phyloP scores from a whole-genome alignment of 495 filamentous ascomycete genomes.

The Achaetomiella virescens region DNA sequence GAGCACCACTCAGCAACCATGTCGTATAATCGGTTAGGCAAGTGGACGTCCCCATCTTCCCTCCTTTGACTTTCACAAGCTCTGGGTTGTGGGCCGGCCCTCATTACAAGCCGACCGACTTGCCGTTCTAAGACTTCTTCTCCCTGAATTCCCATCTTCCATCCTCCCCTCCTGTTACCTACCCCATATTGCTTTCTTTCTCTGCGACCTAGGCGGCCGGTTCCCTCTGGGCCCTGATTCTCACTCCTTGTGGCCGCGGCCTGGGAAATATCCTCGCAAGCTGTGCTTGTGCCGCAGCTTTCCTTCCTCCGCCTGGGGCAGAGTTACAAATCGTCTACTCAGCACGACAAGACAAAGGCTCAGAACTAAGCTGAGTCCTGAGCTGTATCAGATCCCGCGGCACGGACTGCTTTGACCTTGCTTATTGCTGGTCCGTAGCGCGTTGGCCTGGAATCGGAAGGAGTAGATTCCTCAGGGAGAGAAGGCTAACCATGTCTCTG shows the following conservation, averaged over 20 bases:
- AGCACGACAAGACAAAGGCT: not conserved
- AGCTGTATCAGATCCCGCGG: constrained; percentile 15
- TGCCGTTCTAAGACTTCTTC: not conserved
- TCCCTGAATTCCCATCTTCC: constrained; percentile 8
- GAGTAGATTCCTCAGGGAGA: not conserved
- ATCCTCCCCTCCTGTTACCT: constrained; percentile 15
- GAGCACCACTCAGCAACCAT: constrained; percentile 32
- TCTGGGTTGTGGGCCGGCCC: not conserved
- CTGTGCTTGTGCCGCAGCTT: constrained; percentile 10
- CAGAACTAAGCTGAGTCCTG: not conserved
- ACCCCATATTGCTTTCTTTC: constrained; percentile 12
- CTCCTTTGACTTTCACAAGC: not conserved
- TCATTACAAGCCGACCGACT: not conserved
- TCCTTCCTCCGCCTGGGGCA: constrained; percentile 32
- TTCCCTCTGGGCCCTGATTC: constrained; percentile 2
- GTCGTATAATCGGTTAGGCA: constrained; percentile 70
- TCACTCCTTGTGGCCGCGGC: constrained; percentile 1
- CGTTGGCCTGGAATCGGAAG: constrained; percentile 7
- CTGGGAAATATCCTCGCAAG: not conserved
- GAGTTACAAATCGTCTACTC: constrained; percentile 7
- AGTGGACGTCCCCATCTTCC: constrained; percentile 31
- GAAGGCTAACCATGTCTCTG: constrained; percentile 21
- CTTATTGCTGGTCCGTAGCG: constrained; percentile 18
- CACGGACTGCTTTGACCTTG: constrained; percentile 15
- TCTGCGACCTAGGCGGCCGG: constrained; percentile 16